These are phyloP conservation scores for Dioszegia crocea DNA, from an alignment of 768 basidiomycete species.

Conservation along the genomic window DNA sequence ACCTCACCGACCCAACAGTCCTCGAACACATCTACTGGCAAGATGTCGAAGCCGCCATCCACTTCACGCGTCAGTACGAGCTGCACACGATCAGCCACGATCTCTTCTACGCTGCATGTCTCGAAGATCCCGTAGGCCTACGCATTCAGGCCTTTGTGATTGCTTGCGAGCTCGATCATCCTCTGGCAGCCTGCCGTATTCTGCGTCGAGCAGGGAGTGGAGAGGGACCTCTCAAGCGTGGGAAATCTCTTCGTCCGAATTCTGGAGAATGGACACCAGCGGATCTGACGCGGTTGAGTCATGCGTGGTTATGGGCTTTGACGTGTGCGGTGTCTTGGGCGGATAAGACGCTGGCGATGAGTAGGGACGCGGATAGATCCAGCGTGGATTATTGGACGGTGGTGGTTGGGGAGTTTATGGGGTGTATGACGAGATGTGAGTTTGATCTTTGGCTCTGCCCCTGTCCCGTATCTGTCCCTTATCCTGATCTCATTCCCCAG, in stretches of 20 bases:
- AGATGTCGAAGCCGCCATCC: background rate
- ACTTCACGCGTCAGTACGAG: background rate
- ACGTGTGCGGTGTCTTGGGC: background rate
- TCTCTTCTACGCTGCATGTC: background rate
- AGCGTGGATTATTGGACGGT: constrained; percentile 1
- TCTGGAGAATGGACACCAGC: background rate
- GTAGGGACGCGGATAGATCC: background rate
- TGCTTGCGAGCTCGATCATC: background rate
- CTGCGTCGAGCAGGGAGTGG: background rate
- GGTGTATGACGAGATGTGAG: background rate
- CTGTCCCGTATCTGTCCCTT: too few species aligned
- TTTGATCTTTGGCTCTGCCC: background rate
- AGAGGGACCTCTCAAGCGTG: background rate
- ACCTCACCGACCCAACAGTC: background rate
- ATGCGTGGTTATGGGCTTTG: background rate
- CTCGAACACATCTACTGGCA: background rate
- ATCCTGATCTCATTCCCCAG: too few species aligned
- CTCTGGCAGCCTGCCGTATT: background rate
- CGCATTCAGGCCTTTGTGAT: background rate
- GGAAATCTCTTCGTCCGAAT: background rate
- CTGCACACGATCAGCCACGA: background rate
- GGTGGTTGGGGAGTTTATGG: background rate
- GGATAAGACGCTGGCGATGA: background rate
- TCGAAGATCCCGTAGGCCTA: background rate
- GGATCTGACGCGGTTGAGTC: background rate